Conservation (phyloP, 2,329 filamentous ascomycete species). For the Davidsoniella neocaledoniae region DNA sequence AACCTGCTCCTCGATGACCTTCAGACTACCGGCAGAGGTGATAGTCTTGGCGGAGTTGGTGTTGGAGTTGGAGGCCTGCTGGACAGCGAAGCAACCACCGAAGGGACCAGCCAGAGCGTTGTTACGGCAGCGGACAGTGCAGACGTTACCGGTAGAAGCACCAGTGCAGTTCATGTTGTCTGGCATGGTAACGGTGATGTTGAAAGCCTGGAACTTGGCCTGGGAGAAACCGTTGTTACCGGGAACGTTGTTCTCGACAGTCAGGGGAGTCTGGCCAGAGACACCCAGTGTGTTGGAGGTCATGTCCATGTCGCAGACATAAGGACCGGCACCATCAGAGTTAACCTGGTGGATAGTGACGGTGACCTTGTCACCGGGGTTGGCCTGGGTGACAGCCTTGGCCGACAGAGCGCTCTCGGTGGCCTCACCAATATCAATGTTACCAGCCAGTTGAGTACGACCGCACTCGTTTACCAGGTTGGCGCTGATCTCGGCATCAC, state of each 20-base stretch:
- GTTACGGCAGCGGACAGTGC: constrained; percentile 43
- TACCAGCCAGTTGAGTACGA: constrained; percentile 41
- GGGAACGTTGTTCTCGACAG: constrained; percentile 41
- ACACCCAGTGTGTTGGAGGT: constrained; percentile 26
- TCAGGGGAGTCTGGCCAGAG: constrained; percentile 22
- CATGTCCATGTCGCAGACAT: constrained; percentile 34
- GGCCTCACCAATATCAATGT: constrained; percentile 42
- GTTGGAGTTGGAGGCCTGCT: constrained; percentile 32
- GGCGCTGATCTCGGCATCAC: constrained; percentile 33
- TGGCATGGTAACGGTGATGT: constrained; percentile 38
- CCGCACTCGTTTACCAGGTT: constrained; percentile 44
- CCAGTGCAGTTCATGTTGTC: constrained; percentile 31
- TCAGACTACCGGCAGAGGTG: constrained; percentile 27
- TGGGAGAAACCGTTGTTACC: constrained; percentile 41
- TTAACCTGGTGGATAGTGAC: constrained; percentile 38
- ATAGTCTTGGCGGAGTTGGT: constrained; percentile 30
- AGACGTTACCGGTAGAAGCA: constrained; percentile 38
- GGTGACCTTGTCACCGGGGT: constrained; percentile 25
- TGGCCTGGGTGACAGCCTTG: constrained; percentile 31
- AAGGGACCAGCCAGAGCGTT: constrained; percentile 39
- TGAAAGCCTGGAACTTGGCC: constrained; percentile 37
- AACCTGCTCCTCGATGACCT: constrained; percentile 31
- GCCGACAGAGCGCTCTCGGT: constrained; percentile 34
- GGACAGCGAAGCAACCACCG: constrained; percentile 39
- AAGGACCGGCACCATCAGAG: constrained; percentile 37